These are phyloP conservation scores for Strigomonas oncopelti DNA, from an alignment of 208 protist species.

Conservation along the genomic window DNA sequence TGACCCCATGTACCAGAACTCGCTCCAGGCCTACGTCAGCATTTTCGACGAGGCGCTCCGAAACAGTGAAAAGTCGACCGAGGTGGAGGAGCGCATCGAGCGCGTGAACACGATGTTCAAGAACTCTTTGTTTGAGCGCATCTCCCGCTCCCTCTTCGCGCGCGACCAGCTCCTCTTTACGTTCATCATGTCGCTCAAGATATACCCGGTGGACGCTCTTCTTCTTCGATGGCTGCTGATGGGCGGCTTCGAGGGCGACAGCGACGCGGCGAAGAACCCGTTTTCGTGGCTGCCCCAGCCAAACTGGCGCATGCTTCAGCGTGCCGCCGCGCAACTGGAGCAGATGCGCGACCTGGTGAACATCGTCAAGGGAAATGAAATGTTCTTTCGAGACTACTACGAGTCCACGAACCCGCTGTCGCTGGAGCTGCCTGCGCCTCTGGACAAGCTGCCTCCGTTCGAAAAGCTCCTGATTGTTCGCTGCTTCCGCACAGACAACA, in stretches of 20 bases:
- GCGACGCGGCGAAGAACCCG: conserved; percentile 27
- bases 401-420: conserved; percentile 82
- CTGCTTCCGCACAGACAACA: conserved; percentile 94
- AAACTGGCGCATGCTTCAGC: conserved; percentile 84
- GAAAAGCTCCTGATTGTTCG: conserved; percentile 91
- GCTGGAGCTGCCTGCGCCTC: conserved; percentile 64
- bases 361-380: conserved; percentile 42
- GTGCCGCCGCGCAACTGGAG: conserved; percentile 65
- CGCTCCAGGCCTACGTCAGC: conserved; percentile 93
- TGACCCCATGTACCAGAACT: conserved; percentile 98
- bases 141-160: conserved; percentile 92
- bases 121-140: conserved; percentile 77
- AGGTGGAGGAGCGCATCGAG: conserved; percentile 74
- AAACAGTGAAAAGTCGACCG: conserved; percentile 70
- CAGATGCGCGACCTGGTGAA: conserved; percentile 41
- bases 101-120: conserved; percentile 87
- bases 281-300: conserved; percentile 88
- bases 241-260: conserved; percentile 72
- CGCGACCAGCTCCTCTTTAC: conserved; percentile 93
- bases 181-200: conserved; percentile 93
- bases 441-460: conserved; percentile 59
- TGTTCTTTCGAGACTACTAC: conserved; percentile 79
- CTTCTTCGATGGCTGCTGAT: conserved; percentile 91
- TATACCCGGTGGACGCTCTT: conserved; percentile 83
- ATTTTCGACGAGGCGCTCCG: conserved; percentile 93